phyloP scores from a whole-genome alignment of 2,329 filamentous ascomycete species.

The Ceratocystis ficicola region DNA sequence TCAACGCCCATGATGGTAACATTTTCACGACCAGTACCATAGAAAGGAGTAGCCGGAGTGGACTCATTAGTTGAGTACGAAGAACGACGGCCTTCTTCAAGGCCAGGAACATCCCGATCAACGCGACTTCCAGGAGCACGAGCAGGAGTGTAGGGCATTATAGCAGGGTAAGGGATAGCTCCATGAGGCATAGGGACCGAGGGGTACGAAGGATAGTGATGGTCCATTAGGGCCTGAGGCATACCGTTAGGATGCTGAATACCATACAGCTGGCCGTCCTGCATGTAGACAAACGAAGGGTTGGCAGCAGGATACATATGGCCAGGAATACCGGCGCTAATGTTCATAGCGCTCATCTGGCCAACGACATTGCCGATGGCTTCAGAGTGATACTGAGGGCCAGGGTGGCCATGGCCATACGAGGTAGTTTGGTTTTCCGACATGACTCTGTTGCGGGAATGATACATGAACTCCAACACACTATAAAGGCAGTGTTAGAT shows the following conservation, averaged over 20 bases:
- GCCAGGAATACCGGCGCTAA: slow-evolving; percentile 25
- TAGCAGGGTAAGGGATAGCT: slow-evolving; percentile 30
- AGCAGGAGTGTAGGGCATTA: slow-evolving; percentile 44
- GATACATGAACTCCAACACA: slow-evolving; percentile 11
- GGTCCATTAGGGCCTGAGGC: slow-evolving; percentile 11
- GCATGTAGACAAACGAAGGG: slow-evolving; percentile 25
- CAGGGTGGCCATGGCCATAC: slow-evolving; percentile 8
- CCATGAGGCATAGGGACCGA: slow-evolving; percentile 28
- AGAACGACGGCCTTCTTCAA: slow-evolving; percentile 50
- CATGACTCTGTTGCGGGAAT: slow-evolving; percentile 9
- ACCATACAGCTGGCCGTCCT: slow-evolving; percentile 33
- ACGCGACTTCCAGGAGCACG: slow-evolving; percentile 39
- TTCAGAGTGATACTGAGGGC: slow-evolving; percentile 16
- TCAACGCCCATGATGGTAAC: slow-evolving; percentile 43
- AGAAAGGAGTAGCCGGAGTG: slow-evolving; percentile 53
- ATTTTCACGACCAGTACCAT: slow-evolving; percentile 46
- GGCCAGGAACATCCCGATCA: slow-evolving; percentile 42
- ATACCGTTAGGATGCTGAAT: slow-evolving; percentile 24
- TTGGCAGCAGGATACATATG: slow-evolving; percentile 15
- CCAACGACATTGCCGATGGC: slow-evolving; percentile 18
- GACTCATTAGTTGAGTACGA: slow-evolving; percentile 59
- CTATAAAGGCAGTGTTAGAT: not conserved
- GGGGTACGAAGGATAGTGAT: slow-evolving; percentile 15
- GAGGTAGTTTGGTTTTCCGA: slow-evolving; percentile 12
- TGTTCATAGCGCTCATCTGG: slow-evolving; percentile 28